phyloP scores from a whole-genome alignment of 306 rosid genomes.

The Ochetophila trinervis region DNA sequence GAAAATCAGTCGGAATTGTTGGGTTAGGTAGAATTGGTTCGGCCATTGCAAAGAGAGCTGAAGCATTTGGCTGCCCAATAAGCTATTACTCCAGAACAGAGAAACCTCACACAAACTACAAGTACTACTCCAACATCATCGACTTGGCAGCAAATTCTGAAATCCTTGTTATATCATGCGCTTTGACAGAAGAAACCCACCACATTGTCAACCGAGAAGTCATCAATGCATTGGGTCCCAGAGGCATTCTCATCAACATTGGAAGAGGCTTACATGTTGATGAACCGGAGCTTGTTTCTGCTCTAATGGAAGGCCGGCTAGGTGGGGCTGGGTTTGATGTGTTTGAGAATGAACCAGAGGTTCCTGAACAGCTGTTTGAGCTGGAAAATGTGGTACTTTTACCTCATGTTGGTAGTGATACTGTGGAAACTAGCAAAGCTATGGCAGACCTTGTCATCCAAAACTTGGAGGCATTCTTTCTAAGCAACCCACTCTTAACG shows the following conservation, averaged over 20 bases:
- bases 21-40: slow-evolving; percentile 79
- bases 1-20: slow-evolving; percentile 61
- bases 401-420: slow-evolving; percentile 66
- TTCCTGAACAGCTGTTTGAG: slow-evolving; percentile 42
- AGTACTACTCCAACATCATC: slow-evolving; percentile 41
- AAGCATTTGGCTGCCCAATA: slow-evolving; percentile 53
- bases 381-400: slow-evolving; percentile 60
- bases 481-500: slow-evolving; percentile 6
- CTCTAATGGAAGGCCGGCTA: slow-evolving; percentile 50
- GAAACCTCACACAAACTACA: slow-evolving; percentile 43
- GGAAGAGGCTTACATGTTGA: slow-evolving; percentile 55
- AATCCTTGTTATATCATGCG: slow-evolving; percentile 52
- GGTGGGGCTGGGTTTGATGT: slow-evolving; percentile 81
- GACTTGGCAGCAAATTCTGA: slow-evolving; percentile 52
- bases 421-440: slow-evolving; percentile 49
- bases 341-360: slow-evolving; percentile 62
- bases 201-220: slow-evolving; percentile 58
- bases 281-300: slow-evolving; percentile 54
- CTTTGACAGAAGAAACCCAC: slow-evolving; percentile 49
- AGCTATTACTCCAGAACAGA: slow-evolving; percentile 52
- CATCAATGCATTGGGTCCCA: slow-evolving; percentile 59
- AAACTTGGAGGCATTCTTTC: slow-evolving; percentile 41
- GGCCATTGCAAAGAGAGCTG: slow-evolving; percentile 64
- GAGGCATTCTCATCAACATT: slow-evolving; percentile 61
- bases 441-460: slow-evolving; percentile 66